Conservation (phyloP, 495 filamentous ascomycete species). For the Podospora anserina region DNA sequence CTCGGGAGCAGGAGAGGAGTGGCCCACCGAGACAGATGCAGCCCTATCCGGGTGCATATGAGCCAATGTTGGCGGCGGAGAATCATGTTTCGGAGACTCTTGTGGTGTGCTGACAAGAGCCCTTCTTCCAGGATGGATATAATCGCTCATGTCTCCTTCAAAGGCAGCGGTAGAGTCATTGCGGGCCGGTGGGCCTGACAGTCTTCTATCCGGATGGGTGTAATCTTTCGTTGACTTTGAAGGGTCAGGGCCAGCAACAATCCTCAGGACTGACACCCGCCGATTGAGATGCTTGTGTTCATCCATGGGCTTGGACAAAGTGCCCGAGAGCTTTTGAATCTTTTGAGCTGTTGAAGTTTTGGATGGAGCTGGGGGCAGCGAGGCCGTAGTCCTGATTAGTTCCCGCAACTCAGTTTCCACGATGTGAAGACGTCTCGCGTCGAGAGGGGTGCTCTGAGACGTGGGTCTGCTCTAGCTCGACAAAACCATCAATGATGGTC, state of each 20-base stretch:
- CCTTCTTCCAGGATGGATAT: not conserved
- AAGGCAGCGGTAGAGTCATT: not conserved
- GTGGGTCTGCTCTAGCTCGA: conserved; percentile 30
- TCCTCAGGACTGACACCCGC: not conserved
- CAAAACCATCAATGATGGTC: conserved; percentile 24
- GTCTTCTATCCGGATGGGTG: not conserved
- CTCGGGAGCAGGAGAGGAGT: not conserved
- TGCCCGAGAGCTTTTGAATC: not conserved
- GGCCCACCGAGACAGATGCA: not conserved
- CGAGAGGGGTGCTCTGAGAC: conserved; percentile 19
- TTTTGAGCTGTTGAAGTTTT: too few relatives aligned
- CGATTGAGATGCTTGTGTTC: not conserved
- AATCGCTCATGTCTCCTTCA: not conserved
- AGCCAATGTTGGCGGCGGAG: not conserved
- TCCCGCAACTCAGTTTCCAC: conserved; percentile 22
- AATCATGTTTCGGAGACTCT: not conserved
- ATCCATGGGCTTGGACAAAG: not conserved
- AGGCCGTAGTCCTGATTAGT: not conserved
- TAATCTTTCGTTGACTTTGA: not conserved
- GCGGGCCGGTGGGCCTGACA: not conserved
- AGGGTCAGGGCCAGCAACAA: not conserved
- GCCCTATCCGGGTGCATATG: not conserved
- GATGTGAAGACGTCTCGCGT: conserved; percentile 29
- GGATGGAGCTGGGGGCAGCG: not conserved
- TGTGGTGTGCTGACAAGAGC: not conserved